phyloP scores from a whole-genome alignment of 2,329 filamentous ascomycete species.

The Penicillium sp. region DNA sequence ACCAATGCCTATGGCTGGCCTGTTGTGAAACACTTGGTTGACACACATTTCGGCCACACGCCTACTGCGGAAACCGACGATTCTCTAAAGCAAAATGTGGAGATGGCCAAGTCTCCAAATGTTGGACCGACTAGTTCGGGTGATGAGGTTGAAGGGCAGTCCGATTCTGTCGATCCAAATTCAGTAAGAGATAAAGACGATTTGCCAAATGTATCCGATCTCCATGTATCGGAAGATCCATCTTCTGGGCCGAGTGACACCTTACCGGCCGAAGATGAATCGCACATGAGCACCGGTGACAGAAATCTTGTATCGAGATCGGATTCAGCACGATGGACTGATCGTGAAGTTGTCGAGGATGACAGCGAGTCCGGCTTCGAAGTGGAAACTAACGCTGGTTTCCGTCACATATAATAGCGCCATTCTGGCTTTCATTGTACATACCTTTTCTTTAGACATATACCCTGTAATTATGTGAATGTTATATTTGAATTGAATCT shows the following conservation, averaged over 20 bases:
- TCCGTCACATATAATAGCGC: slow-evolving; percentile 10
- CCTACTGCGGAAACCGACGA: slow-evolving; percentile 64
- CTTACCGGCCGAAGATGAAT: slow-evolving; percentile 9
- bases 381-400: slow-evolving; percentile 20
- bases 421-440: slow-evolving; percentile 7
- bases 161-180: slow-evolving; percentile 17
- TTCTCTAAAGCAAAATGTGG: slow-evolving; percentile 62
- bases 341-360: slow-evolving; percentile 58
- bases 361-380: slow-evolving; percentile 41
- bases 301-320: slow-evolving; percentile 22
- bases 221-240: not conserved
- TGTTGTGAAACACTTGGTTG: slow-evolving; percentile 89
- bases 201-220: not conserved
- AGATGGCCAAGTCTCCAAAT: slow-evolving; percentile 64
- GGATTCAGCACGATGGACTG: slow-evolving; percentile 65
- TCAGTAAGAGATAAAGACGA: not conserved
- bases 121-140: slow-evolving; percentile 62
- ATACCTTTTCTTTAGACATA: slow-evolving; percentile 11
- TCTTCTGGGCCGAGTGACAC: not conserved
- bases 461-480: slow-evolving; percentile 12
- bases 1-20: slow-evolving; percentile 98
- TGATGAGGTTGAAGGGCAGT: slow-evolving; percentile 57
- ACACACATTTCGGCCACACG: slow-evolving; percentile 86
- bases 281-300: slow-evolving; percentile 11
- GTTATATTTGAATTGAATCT: not conserved